Evolutionary conservation across 495 filamentous ascomycete species (phyloP).

Genomic region (Penicillium pancosmium): DNA sequence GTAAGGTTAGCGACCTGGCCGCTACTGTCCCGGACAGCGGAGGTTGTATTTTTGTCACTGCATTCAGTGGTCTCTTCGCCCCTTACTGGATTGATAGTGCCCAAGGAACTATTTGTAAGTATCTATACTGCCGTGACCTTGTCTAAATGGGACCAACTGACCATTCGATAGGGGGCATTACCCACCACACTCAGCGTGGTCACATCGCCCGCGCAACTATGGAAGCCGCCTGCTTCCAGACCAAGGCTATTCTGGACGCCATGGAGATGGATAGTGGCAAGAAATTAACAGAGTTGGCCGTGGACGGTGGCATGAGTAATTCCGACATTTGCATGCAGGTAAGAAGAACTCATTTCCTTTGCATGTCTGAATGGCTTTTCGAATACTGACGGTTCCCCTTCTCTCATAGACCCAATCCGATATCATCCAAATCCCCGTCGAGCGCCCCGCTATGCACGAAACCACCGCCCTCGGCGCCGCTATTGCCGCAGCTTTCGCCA

Average conservation of each 20-base stretch:
- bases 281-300: conserved; percentile 73
- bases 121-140: not conserved
- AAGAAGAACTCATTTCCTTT: conserved; percentile 30
- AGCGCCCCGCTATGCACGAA: conserved; percentile 89
- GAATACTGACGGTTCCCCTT: conserved; percentile 15
- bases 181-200: conserved; percentile 84
- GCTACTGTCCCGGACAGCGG: conserved; percentile 84
- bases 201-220: conserved; percentile 94
- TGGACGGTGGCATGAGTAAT: conserved; percentile 94
- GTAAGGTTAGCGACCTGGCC: conserved; percentile 81
- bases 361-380: not conserved
- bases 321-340: conserved; percentile 95
- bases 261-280: conserved; percentile 92
- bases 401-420: conserved; percentile 79
- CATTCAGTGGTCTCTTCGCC: conserved; percentile 93
- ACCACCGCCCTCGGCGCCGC: conserved; percentile 93
- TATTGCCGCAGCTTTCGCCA: conserved; percentile 88
- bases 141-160: conserved; percentile 1
- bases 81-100: conserved; percentile 99
- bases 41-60: conserved; percentile 92
- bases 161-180: conserved; percentile 69
- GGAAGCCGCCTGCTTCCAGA: conserved; percentile 94
- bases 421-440: conserved; percentile 83
- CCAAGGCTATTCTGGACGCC: conserved; percentile 89
- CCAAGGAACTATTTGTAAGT: conserved; percentile 83